phyloP scores from a whole-genome alignment of 1,139 yeast species.

The Taiozyma onychis region DNA sequence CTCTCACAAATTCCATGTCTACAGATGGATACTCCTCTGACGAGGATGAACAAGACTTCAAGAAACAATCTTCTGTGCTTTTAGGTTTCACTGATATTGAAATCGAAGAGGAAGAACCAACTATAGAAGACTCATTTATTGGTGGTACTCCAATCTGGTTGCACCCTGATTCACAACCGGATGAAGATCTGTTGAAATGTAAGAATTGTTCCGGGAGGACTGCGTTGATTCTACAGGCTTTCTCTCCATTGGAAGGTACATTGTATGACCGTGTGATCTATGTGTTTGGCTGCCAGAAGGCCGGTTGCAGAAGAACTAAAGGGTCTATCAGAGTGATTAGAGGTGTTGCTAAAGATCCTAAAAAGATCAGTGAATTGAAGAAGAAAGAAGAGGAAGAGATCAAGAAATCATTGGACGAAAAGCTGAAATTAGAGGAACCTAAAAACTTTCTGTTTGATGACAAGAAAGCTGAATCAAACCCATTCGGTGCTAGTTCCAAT shows the following conservation, averaged over 20 bases:
- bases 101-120: slow-evolving; percentile 35
- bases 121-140: slow-evolving; percentile 67
- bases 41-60: slow-evolving; percentile 25
- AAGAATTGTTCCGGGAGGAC: slow-evolving; percentile 54
- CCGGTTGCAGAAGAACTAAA: slow-evolving; percentile 56
- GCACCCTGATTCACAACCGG: slow-evolving; percentile 50
- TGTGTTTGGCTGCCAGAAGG: slow-evolving; percentile 65
- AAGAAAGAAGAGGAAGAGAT: slow-evolving; percentile 33
- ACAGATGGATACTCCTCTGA: slow-evolving; percentile 18
- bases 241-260: slow-evolving; percentile 68
- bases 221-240: slow-evolving; percentile 73
- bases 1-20: neutral
- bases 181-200: slow-evolving; percentile 49
- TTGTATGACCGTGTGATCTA: slow-evolving; percentile 78
- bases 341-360: slow-evolving; percentile 61
- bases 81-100: slow-evolving; percentile 63
- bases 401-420: slow-evolving; percentile 35
- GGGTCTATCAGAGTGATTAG: slow-evolving; percentile 73
- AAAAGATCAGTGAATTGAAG: slow-evolving; percentile 36
- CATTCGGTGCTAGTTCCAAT: slow-evolving; percentile 29
- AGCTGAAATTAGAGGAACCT: slow-evolving; percentile 36
- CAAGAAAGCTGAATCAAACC: slow-evolving; percentile 29
- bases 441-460: slow-evolving; percentile 31
- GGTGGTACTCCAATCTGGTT: slow-evolving; percentile 73
- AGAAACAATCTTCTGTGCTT: slow-evolving; percentile 28